phyloP scores from a whole-genome alignment of 2,329 filamentous ascomycete species.

The Eurotiales sp. region DNA sequence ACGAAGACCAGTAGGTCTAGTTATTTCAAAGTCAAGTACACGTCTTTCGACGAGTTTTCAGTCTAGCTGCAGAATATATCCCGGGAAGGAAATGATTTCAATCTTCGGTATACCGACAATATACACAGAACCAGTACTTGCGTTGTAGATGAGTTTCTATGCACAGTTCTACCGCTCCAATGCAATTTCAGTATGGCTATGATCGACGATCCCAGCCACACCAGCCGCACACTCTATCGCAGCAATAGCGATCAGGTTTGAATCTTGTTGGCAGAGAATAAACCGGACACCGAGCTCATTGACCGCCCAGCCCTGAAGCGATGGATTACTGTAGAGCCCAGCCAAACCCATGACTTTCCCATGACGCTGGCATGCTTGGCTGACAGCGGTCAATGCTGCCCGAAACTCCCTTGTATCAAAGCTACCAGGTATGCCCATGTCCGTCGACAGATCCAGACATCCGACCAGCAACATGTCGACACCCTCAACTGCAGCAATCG shows the following conservation, averaged over 20 bases:
- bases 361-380: background rate
- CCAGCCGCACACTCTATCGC: background rate
- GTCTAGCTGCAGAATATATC: no score
- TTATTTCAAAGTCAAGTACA: no score
- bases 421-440: conserved; percentile 22
- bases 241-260: background rate
- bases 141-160: no score
- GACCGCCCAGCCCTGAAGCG: background rate
- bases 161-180: no score
- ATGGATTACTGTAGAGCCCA: background rate
- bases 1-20: no score
- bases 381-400: background rate
- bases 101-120: no score
- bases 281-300: background rate
- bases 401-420: conserved; percentile 5
- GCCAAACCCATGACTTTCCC: conserved; percentile 7
- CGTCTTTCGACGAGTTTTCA: no score
- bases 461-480: conserved; percentile 32
- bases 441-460: conserved; percentile 27
- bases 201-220: no score
- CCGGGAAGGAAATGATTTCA: no score
- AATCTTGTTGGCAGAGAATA: background rate
- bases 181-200: no score
- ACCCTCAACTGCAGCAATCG: conserved; percentile 28
- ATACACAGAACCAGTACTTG: no score